These are phyloP conservation scores for Penicillium pancosmium DNA, from an alignment of 495 filamentous ascomycete species.

Conservation along the genomic window DNA sequence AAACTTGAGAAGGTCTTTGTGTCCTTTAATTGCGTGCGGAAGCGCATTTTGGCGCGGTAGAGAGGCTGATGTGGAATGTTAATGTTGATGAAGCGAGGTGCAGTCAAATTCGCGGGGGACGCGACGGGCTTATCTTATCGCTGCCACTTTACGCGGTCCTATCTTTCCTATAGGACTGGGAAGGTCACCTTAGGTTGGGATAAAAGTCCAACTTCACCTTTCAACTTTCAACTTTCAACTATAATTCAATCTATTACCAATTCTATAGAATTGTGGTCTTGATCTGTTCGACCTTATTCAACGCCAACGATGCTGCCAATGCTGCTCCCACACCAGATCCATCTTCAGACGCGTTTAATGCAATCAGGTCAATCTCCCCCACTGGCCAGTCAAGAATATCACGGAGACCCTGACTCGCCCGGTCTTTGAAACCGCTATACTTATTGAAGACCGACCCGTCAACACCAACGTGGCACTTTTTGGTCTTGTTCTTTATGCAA, in stretches of 20 bases:
- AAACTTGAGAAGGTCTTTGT: conserved; percentile 83
- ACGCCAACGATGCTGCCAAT: conserved; percentile 28
- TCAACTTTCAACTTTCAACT: neutral
- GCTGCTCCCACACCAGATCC: conserved; percentile 39
- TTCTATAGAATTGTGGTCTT: neutral
- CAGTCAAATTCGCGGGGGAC: neutral
- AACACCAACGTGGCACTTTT: conserved; percentile 84
- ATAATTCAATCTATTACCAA: neutral
- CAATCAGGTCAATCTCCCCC: conserved; percentile 24
- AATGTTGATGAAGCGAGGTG: conserved; percentile 5
- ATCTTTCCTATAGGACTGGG: too few species aligned
- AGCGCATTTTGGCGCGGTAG: conserved; percentile 61
- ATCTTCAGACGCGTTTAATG: conserved; percentile 33
- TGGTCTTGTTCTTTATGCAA: conserved; percentile 80
- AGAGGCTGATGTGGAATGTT: conserved; percentile 17
- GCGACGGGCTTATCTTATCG: conserved; percentile 3
- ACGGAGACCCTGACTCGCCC: conserved; percentile 76
- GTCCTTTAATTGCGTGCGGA: conserved; percentile 78
- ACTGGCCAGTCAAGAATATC: conserved; percentile 38
- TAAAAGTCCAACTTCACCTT: too few species aligned
- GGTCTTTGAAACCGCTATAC: conserved; percentile 85
- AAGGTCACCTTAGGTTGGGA: too few species aligned
- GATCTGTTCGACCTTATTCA: conserved; percentile 13
- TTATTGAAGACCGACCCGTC: conserved; percentile 94
- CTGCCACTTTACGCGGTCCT: neutral